Evolutionary conservation across 2,329 filamentous ascomycete genomes (phyloP).

Genomic region (Penicillium sp.): DNA sequence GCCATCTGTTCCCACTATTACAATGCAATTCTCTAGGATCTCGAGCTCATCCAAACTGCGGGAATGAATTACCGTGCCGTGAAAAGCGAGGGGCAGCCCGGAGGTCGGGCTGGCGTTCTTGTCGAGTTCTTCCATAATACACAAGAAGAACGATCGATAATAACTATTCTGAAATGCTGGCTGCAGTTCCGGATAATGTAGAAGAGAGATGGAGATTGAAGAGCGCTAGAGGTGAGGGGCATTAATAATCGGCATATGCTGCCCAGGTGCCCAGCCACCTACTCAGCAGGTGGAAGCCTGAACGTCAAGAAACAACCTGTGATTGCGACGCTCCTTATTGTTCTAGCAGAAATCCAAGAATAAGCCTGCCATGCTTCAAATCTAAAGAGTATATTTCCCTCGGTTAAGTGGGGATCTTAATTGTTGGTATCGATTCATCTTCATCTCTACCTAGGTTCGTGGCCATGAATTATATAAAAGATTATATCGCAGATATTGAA

Average conservation of each 20-base stretch:
- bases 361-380: neutral
- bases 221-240: slow-evolving; percentile 2
- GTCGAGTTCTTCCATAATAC: slow-evolving; percentile 11
- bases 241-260: slow-evolving; percentile 7
- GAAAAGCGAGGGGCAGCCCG: slow-evolving; percentile 33
- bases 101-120: slow-evolving; percentile 10
- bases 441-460: neutral
- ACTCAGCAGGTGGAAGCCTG: neutral
- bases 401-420: neutral
- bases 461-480: neutral
- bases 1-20: slow-evolving; percentile 33
- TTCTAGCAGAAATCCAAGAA: neutral
- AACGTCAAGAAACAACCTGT: neutral
- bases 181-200: neutral
- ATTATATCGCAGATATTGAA: neutral
- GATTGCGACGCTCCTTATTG: neutral
- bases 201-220: neutral
- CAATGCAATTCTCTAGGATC: slow-evolving; percentile 33
- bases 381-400: neutral
- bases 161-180: neutral
- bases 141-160: neutral
- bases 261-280: no score
- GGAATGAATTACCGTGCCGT: slow-evolving; percentile 39
- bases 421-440: neutral
- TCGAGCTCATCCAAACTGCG: slow-evolving; percentile 26